phyloP scores from a whole-genome alignment of 2,329 filamentous ascomycete genomes.

The Blastomyces gilchristii region DNA sequence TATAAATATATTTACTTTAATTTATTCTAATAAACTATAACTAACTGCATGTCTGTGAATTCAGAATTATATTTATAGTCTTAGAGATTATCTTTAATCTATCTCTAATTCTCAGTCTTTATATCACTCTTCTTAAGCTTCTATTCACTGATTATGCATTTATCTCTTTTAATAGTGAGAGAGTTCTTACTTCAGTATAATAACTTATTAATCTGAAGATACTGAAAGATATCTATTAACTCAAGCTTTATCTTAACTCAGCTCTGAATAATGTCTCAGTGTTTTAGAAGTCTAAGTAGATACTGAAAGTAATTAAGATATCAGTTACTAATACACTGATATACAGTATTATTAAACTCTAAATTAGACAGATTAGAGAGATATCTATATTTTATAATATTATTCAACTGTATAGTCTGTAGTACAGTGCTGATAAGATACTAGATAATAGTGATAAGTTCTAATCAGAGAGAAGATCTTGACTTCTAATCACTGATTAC shows the following conservation, averaged over 20 bases:
- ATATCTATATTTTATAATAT: not conserved
- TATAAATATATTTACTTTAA: no score
- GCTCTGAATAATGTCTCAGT: not conserved
- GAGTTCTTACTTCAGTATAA: not conserved
- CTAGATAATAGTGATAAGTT: not conserved
- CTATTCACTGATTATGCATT: not conserved
- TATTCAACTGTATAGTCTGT: not conserved
- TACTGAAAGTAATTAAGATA: not conserved
- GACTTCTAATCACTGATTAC: not conserved
- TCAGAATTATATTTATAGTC: no score
- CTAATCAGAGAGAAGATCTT: not conserved
- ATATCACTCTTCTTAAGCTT: not conserved
- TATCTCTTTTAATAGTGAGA: not conserved
- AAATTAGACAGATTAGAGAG: not conserved
- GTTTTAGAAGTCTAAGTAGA: not conserved
- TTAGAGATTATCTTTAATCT: no score
- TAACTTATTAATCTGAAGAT: not conserved
- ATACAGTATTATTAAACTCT: not conserved
- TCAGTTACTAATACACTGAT: not conserved
- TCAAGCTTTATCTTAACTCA: not conserved
- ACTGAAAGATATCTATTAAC: not conserved
- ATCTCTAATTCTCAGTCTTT: not conserved
- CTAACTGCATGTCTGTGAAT: no score
- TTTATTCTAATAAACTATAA: no score
- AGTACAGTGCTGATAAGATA: not conserved